Percentiles rank a stretch among this genome's conserved stretches.
Conservation (phyloP, 768 basidiomycete genomes). For the Hydnomerulius pinastri region DNA sequence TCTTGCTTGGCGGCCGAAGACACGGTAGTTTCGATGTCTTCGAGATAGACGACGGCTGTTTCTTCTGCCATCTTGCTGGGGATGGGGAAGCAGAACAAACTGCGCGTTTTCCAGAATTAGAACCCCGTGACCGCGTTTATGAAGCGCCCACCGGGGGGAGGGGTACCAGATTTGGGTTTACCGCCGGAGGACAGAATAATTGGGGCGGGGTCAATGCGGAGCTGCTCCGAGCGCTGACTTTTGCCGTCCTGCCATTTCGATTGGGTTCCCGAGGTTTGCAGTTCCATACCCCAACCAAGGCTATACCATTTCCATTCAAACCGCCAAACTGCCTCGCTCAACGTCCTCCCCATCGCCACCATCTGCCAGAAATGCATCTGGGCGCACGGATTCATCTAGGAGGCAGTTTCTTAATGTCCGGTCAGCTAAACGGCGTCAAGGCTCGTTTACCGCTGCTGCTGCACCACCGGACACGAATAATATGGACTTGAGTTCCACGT, state of each 20-base stretch:
- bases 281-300: neutral
- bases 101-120: constrained; percentile 9
- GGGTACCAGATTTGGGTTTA: constrained; percentile 11
- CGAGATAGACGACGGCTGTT: constrained; percentile 41
- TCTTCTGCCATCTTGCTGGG: constrained; percentile 25
- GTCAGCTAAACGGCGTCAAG: constrained; percentile 26
- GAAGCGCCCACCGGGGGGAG: neutral
- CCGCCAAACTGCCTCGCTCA: constrained; percentile 75
- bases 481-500: constrained; percentile 82
- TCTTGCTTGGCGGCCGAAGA: constrained; percentile 4
- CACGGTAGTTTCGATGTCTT: constrained; percentile 41
- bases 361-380: constrained; percentile 50
- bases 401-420: constrained; percentile 37
- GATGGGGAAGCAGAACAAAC: constrained; percentile 7
- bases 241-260: too few species aligned
- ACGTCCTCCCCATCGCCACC: constrained; percentile 77
- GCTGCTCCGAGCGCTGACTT: too few species aligned
- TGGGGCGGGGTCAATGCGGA: too few species aligned
- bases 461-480: constrained; percentile 30
- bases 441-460: constrained; percentile 21
- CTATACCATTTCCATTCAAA: constrained; percentile 7
- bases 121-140: constrained; percentile 4
- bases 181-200: neutral
- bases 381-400: constrained; percentile 49
- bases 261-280: too few species aligned